phyloP scores from a whole-genome alignment of 1,284 basidiomycete genomes.

The Apiotrichum sp. region DNA sequence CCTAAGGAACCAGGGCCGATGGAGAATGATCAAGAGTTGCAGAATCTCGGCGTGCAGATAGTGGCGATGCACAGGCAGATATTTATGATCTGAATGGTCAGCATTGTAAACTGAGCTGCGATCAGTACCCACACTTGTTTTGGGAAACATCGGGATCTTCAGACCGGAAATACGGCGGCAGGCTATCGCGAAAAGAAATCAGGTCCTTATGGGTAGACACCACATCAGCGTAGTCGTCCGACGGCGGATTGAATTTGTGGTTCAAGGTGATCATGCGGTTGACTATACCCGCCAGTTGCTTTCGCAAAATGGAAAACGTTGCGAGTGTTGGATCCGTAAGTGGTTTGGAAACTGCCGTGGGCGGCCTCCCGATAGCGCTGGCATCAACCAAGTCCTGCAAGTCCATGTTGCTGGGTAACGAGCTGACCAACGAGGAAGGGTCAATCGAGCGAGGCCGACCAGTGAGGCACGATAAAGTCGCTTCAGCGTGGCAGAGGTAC shows the following conservation, averaged over 20 bases:
- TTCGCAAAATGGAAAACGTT: conserved; percentile 80
- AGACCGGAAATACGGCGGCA: conserved; percentile 55
- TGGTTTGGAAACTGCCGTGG: conserved; percentile 27
- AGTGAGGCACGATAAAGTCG: conserved; percentile 74
- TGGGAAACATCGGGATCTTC: no score
- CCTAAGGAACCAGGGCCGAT: conserved; percentile 44
- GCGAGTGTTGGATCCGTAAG: conserved; percentile 62
- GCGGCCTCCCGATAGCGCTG: conserved; percentile 11
- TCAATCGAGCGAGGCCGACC: conserved; percentile 67
- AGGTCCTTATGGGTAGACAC: conserved; percentile 75
- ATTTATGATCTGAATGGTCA: conserved; percentile 25
- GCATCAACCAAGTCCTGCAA: conserved; percentile 51
- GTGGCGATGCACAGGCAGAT: conserved; percentile 40
- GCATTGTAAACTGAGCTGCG: not conserved
- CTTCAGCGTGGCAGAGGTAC: conserved; percentile 85
- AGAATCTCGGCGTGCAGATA: conserved; percentile 46
- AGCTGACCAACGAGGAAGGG: conserved; percentile 36
- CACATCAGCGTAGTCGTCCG: conserved; percentile 64
- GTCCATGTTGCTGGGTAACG: conserved; percentile 67
- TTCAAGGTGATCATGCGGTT: conserved; percentile 70
- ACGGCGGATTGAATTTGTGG: conserved; percentile 40
- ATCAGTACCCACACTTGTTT: no score
- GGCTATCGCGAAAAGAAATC: conserved; percentile 62
- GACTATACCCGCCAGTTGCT: conserved; percentile 76
- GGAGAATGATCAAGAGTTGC: conserved; percentile 42